A percentile compares a stretch with the other conserved stretches of the same genome.
These are phyloP conservation scores for Podaxis rugospora DNA, from an alignment of 768 basidiomycete species.

Conservation along the genomic window DNA sequence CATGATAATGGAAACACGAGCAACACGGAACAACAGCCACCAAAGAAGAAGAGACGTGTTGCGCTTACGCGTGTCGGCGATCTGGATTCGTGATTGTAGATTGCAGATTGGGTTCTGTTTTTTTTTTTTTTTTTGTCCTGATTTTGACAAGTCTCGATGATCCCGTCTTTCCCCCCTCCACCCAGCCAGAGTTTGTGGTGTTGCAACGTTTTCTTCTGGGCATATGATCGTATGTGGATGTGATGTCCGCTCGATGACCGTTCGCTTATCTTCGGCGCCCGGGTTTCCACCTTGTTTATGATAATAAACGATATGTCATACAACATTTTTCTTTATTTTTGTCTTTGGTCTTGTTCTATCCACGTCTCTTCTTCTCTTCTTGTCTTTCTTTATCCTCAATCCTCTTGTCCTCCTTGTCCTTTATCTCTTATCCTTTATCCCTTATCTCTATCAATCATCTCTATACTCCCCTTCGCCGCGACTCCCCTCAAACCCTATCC, in stretches of 20 bases:
- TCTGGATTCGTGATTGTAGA: slow-evolving; percentile 28
- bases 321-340: neutral
- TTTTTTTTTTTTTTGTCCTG: neutral
- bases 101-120: neutral
- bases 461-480: neutral
- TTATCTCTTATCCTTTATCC: neutral
- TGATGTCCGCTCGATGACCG: too few species aligned
- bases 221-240: neutral
- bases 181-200: too few species aligned
- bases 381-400: neutral
- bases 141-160: neutral
- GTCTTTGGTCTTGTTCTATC: neutral
- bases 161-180: too few species aligned
- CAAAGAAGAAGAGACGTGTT: slow-evolving; percentile 85
- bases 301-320: neutral
- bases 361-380: neutral
- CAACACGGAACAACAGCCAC: slow-evolving; percentile 44
- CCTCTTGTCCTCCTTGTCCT: neutral
- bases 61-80: slow-evolving; percentile 69
- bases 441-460: neutral
- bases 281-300: neutral
- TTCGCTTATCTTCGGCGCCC: neutral
- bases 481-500: neutral
- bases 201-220: too few species aligned
- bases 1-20: neutral